Evolutionary conservation across 1,284 basidiomycete genomes (phyloP).

Genomic region (Cystobasidiaceae sp.): DNA sequence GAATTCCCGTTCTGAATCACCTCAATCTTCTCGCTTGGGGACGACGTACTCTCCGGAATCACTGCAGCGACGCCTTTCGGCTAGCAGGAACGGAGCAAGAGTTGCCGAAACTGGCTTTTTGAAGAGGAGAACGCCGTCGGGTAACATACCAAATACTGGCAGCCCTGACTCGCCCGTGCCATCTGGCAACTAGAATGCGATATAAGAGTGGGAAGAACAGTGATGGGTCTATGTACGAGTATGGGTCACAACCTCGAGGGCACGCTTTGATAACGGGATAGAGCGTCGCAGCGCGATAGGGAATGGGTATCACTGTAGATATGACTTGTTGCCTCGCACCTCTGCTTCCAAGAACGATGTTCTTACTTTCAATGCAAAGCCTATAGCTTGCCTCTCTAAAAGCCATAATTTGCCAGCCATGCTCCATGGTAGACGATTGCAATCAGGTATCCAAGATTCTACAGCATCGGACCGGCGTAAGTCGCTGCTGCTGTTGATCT

Average conservation of each 20-base stretch:
- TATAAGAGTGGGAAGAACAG: too few species aligned
- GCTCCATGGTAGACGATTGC: constrained; percentile 13
- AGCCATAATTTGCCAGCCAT: background rate
- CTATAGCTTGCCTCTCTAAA: background rate
- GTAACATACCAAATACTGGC: background rate
- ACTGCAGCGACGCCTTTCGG: background rate
- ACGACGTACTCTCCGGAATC: background rate
- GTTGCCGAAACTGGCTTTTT: constrained; percentile 22
- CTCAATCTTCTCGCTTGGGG: background rate
- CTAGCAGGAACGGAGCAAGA: constrained; percentile 20
- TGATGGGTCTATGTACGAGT: too few species aligned
- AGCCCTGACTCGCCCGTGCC: background rate
- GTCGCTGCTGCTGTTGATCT: too few species aligned
- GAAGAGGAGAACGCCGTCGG: constrained; percentile 9
- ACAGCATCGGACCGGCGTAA: too few species aligned
- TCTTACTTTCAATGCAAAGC: background rate
- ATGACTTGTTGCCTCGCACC: background rate
- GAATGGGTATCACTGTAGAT: background rate
- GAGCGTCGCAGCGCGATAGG: background rate
- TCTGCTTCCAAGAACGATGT: background rate
- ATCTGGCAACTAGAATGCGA: background rate
- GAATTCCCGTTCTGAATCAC: background rate
- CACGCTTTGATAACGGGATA: background rate
- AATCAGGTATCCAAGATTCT: constrained; percentile 25
- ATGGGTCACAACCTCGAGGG: background rate